Percentiles rank a stretch among this genome's conserved stretches.
Evolutionary conservation across 495 filamentous ascomycete species (phyloP).

Genomic region (Neurospora sp.): DNA sequence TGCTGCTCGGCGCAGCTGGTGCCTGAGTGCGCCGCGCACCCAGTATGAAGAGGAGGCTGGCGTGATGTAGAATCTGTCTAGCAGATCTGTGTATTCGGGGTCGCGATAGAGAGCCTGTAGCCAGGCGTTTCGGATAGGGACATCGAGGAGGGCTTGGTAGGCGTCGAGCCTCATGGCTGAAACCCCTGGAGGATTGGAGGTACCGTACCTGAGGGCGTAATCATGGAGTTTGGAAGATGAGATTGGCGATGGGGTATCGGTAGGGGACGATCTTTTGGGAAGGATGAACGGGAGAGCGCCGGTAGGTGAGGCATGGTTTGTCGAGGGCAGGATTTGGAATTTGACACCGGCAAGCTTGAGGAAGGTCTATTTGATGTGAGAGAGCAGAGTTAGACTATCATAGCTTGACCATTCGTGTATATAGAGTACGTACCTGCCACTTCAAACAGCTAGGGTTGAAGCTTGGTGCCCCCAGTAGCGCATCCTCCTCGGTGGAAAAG

Average conservation of each 20-base stretch:
- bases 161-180: conserved; percentile 50
- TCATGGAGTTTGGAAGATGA: conserved; percentile 55
- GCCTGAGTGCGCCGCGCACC: conserved; percentile 51
- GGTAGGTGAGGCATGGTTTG: conserved; percentile 85
- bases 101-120: conserved; percentile 73
- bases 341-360: conserved; percentile 64
- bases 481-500: conserved; percentile 61
- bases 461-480: conserved; percentile 53
- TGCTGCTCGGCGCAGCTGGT: conserved; percentile 62
- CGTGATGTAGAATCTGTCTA: conserved; percentile 57
- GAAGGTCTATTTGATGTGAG: conserved; percentile 52
- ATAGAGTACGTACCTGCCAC: conserved; percentile 66
- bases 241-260: conserved; percentile 34
- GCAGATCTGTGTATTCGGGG: conserved; percentile 50
- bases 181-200: not conserved
- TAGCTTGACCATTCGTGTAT: not conserved
- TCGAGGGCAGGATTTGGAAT: conserved; percentile 63
- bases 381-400: not conserved
- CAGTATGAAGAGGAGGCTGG: conserved; percentile 49
- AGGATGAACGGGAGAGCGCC: conserved; percentile 84
- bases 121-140: conserved; percentile 77
- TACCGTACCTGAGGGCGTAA: conserved; percentile 45
- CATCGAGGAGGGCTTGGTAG: conserved; percentile 72
- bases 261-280: conserved; percentile 32
- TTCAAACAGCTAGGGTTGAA: conserved; percentile 93